Evolutionary conservation across 139 green algal species (phyloP), one percentile per base, ranked within the genome.

Genomic region (Volvox africanus): DNA sequence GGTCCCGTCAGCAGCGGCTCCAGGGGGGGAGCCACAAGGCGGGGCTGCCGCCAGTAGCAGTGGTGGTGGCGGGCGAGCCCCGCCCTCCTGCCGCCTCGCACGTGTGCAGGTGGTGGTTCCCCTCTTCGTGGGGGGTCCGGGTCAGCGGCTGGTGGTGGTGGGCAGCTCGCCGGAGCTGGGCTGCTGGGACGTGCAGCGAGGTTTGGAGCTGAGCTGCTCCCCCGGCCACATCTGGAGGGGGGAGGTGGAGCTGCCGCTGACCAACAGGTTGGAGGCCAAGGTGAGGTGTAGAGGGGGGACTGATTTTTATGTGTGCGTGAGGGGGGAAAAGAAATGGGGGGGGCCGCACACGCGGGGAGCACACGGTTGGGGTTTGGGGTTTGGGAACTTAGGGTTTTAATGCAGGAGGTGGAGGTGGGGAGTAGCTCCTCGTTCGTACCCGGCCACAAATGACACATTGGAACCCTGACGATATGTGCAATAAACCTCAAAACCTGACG

Each of bases 191-290:
- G 62, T 85, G 28, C 30, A 13, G 9, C 3, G 37, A 17, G 92
- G 26, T 19, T 37, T 91, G 65, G 26, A 71, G 55, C 83, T 94
- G 65, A 81, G 13, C 18, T 89, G 88, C 87, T 83, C 82, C 14
- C 67, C 88, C 61, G 92, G 82, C 1, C 80, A 92, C 82, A 88
- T 82, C 75, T 90, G 71, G 89, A 82, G 71, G 12, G 73, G 75
- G 33, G 82, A 92, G 89, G 86, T 87, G 89, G 86, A 88, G 89
- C 82, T 90, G 73, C 83, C 73, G 50, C 73, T 89, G 61, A 50
- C 68, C 26, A n/a, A 5, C 17, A 69, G 89, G 69, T 61, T 87
- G 44, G 89, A 82, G 61, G 89, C 71, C 17, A 89, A 92, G 82
- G 89, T 92, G 62, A 16, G 77, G 35, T 9, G 73, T 69, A 69